Evolutionary conservation across 139 green algal genomes (phyloP), one percentile per base, ranked within the genome.

Genomic region (Gonium pectorale): DNA sequence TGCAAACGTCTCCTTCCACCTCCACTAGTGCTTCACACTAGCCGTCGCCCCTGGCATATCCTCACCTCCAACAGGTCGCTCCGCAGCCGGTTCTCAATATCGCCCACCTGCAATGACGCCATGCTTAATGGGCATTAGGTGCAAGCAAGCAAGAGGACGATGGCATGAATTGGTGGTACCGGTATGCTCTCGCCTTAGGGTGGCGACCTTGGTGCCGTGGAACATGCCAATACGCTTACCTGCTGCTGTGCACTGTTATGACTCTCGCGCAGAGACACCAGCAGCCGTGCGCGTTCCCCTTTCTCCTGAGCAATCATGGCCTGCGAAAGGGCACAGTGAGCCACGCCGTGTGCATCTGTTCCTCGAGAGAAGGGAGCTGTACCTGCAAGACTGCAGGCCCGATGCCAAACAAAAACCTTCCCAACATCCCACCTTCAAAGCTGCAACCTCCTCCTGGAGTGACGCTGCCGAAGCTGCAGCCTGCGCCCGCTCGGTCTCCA

Each of bases 401-500:
- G n/a, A n/a, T n/a, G n/a, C n/a, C n/a, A n/a, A n/a, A n/a, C n/a
- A n/a, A n/a, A n/a, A n/a, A n/a, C n/a, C n/a, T n/a, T n/a, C n/a
- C n/a, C n/a, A n/a, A n/a, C n/a, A n/a, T n/a, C n/a, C 1, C 60
- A 70, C 79, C 79, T 85, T 85, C 46, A 85, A 64, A 27, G 38
- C 35, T 0, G 59, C 83, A 27, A 84, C 60, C 64, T 84, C 73
- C 40, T 84, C 83, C 22, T 52, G 68, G 33, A 70, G 66, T 43
- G 67, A 56, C 13, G 63, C 84, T 31, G 29, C 17, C n/a, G 78
- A 64, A 27, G 84, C 82, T 0, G 75, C 84, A 7, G 51, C 75
- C 84, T 85, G 67, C 49, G 84, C 66, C 37, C 84, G 75, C 84
- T 88, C 84, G 67, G 84, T 71, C 21, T 88, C 84, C 33, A 88